Conservation (phyloP, 2,329 filamentous ascomycete genomes). For the Xylariaceae sp. region DNA sequence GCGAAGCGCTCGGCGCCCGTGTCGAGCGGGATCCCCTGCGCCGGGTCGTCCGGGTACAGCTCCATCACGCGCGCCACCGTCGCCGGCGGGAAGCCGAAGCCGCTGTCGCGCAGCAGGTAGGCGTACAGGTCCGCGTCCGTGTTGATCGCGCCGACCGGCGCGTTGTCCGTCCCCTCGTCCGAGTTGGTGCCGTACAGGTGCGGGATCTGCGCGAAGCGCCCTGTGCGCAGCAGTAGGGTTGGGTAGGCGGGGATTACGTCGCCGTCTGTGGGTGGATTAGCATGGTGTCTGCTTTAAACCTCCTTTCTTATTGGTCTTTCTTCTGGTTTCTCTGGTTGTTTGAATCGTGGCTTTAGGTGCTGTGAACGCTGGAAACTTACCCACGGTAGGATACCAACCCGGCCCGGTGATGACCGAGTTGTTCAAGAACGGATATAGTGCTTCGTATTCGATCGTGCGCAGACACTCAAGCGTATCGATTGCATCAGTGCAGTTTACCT, state of each 20-base stretch:
- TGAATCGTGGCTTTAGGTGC: too few relatives aligned
- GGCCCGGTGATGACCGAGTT: constrained; percentile 41
- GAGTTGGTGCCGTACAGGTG: constrained; percentile 68
- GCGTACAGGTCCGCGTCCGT: constrained; percentile 33
- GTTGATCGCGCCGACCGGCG: constrained; percentile 33
- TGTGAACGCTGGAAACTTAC: constrained; percentile 28
- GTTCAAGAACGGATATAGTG: constrained; percentile 51
- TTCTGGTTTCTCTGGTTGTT: too few relatives aligned
- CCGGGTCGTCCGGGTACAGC: constrained; percentile 58
- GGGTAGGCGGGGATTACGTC: constrained; percentile 60
- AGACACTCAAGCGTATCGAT: constrained; percentile 56
- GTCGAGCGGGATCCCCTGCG: constrained; percentile 53
- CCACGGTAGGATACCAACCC: constrained; percentile 39
- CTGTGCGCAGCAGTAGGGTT: constrained; percentile 59
- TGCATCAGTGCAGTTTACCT: constrained; percentile 54
- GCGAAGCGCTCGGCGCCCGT: constrained; percentile 44
- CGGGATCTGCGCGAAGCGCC: constrained; percentile 68
- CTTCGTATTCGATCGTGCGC: constrained; percentile 52
- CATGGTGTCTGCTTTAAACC: background rate
- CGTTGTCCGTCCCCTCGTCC: constrained; percentile 61
- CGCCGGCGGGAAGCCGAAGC: constrained; percentile 33
- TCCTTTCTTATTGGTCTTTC: background rate
- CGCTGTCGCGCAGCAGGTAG: constrained; percentile 29
- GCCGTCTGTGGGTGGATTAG: constrained; percentile 49
- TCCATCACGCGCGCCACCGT: constrained; percentile 46